Conservation (phyloP, 495 filamentous ascomycete genomes). For the Platismatia glauca region DNA sequence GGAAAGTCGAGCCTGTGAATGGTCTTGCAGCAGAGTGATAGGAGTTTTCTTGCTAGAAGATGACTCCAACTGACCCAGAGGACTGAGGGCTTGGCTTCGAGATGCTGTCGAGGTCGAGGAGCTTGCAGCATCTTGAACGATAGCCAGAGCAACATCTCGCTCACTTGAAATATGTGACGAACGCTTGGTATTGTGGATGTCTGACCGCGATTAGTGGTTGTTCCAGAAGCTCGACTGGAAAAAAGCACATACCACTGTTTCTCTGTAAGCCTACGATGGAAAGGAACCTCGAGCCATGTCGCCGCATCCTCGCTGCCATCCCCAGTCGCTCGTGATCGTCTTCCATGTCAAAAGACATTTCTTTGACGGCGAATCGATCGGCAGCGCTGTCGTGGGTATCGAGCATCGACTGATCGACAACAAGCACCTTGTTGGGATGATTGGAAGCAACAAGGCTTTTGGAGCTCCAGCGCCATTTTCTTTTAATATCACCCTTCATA, state of each 20-base stretch:
- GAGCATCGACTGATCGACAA: slow-evolving; percentile 11
- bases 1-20: not conserved
- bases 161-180: slow-evolving; percentile 12
- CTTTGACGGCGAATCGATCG: slow-evolving; percentile 1
- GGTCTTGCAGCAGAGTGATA: not conserved
- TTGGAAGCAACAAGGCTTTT: slow-evolving; percentile 17
- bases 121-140: slow-evolving; percentile 15
- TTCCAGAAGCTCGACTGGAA: not conserved
- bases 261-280: slow-evolving; percentile 31
- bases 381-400: slow-evolving; percentile 1
- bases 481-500: slow-evolving; percentile 16
- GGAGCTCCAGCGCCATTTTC: slow-evolving; percentile 25
- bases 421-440: slow-evolving; percentile 16
- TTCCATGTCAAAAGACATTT: slow-evolving; percentile 13
- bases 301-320: slow-evolving; percentile 24
- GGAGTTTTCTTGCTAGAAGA: not conserved
- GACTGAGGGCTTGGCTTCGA: slow-evolving; percentile 11
- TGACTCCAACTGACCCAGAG: slow-evolving; percentile 21
- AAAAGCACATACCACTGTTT: slow-evolving; percentile 20
- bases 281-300: slow-evolving; percentile 34
- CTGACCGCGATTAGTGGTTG: slow-evolving; percentile 8
- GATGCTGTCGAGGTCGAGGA: slow-evolving; percentile 8
- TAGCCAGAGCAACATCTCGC: slow-evolving; percentile 16
- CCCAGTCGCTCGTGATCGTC: slow-evolving; percentile 4
- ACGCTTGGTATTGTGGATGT: not conserved